Evolutionary conservation across 2,329 filamentous ascomycete species (phyloP).

Genomic region (Ophiocordyceps polyrhachis-furcata): DNA sequence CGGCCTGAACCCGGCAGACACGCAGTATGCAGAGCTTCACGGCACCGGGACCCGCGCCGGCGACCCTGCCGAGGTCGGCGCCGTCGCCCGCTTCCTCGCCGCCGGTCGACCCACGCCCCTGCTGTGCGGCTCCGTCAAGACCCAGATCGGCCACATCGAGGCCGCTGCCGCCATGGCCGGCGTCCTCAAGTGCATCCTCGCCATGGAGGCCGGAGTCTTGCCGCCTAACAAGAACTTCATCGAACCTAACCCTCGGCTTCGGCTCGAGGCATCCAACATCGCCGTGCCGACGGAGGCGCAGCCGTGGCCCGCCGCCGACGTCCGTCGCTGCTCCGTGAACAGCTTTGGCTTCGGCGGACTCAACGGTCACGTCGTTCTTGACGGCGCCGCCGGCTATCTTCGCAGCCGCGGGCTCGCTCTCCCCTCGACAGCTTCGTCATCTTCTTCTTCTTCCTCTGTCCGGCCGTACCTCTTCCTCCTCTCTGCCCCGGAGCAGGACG

Average conservation of each 20-base stretch:
- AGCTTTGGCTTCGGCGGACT: background rate
- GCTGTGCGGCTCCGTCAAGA: background rate
- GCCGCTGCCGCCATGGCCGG: background rate
- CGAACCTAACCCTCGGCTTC: background rate
- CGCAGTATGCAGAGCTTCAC: constrained; percentile 27
- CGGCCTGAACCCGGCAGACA: constrained; percentile 11
- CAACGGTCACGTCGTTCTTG: background rate
- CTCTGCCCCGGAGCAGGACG: background rate
- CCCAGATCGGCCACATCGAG: background rate
- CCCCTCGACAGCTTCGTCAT: background rate
- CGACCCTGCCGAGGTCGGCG: constrained; percentile 34
- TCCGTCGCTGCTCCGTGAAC: background rate
- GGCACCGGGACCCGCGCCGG: constrained; percentile 38
- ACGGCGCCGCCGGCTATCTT: background rate
- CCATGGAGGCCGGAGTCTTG: background rate
- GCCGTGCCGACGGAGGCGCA: background rate
- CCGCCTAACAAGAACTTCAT: background rate
- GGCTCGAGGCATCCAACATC: background rate
- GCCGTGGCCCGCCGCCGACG: background rate
- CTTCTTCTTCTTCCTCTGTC: background rate
- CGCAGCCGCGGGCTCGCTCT: background rate
- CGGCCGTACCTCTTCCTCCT: background rate
- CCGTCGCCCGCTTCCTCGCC: constrained; percentile 12
- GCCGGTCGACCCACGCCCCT: background rate
- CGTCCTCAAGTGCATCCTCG: background rate